Percentiles rank a stretch among this genome's conserved stretches.
phyloP scores from a whole-genome alignment of 768 basidiomycete species.

The Polyporus arcularius region DNA sequence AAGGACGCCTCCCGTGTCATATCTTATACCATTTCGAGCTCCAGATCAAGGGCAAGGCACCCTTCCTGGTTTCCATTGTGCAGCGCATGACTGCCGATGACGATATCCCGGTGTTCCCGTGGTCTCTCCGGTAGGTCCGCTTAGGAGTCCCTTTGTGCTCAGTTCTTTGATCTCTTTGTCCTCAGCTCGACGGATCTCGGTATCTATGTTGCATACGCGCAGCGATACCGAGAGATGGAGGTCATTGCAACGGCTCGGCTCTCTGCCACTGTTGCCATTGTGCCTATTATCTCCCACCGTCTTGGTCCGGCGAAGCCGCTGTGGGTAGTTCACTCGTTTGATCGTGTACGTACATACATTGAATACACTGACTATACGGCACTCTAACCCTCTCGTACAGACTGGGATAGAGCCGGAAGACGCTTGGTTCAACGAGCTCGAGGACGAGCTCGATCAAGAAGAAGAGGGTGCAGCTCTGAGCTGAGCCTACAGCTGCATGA shows the following conservation, averaged over 20 bases:
- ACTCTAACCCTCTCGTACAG: neutral
- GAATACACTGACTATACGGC: neutral
- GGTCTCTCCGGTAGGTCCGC: neutral
- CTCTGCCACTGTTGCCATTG: neutral
- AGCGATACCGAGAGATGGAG: neutral
- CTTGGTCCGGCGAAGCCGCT: neutral
- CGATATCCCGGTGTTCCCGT: neutral
- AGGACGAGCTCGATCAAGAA: no score
- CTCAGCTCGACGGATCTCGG: neutral
- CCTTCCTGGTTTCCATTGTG: neutral
- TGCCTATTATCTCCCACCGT: neutral
- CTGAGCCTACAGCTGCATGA: no score
- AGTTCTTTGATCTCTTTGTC: neutral
- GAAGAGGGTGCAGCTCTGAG: no score
- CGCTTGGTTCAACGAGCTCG: neutral
- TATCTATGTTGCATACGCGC: neutral
- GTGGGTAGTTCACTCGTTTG: slow-evolving; percentile 3
- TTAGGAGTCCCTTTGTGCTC: neutral
- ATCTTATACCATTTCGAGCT: slow-evolving; percentile 1
- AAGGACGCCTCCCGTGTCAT: neutral
- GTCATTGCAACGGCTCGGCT: neutral
- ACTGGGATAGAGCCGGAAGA: slow-evolving; percentile 1
- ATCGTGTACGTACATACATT: neutral
- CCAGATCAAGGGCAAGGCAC: neutral
- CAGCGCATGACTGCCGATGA: neutral